Conservation (phyloP, 257 asterid genomes). For the Solanum chmielewskii region DNA sequence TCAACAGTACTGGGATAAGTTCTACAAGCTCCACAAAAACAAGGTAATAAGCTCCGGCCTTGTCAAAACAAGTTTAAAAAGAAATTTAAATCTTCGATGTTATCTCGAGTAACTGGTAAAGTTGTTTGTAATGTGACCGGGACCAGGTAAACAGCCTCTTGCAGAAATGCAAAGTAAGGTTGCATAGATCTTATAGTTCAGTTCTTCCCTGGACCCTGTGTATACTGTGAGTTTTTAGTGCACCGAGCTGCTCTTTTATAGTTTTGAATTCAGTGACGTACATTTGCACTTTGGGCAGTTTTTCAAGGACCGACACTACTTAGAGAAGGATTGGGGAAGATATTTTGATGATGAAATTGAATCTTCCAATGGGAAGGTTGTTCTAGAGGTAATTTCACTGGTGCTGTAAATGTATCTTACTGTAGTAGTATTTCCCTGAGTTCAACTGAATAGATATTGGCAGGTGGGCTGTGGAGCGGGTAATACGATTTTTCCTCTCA, state of each 20-base stretch:
- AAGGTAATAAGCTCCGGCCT: slow-evolving; percentile 29
- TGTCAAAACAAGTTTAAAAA: not conserved
- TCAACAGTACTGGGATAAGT: slow-evolving; percentile 47
- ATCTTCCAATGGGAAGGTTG: slow-evolving; percentile 34
- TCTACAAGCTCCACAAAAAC: slow-evolving; percentile 62
- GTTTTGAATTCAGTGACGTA: not conserved
- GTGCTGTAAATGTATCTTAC: not conserved
- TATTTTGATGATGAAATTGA: slow-evolving; percentile 32
- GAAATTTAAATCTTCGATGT: not conserved
- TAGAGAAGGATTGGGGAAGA: slow-evolving; percentile 73
- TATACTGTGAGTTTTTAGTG: not conserved
- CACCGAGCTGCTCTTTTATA: not conserved
- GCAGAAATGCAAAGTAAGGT: not conserved
- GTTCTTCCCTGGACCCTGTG: not conserved
- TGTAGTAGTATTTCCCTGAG: not conserved
- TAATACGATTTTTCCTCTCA: slow-evolving; percentile 63
- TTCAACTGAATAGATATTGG: not conserved
- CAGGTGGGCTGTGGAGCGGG: slow-evolving; percentile 90
- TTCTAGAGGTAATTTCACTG: slow-evolving; percentile 46
- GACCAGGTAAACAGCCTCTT: not conserved
- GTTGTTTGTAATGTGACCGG: not conserved
- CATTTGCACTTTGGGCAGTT: slow-evolving; percentile 23
- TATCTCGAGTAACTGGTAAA: not conserved
- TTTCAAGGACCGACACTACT: slow-evolving; percentile 72
- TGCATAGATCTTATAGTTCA: not conserved